A percentile compares a stretch with the other conserved stretches of the same genome.
phyloP scores from a whole-genome alignment of 768 basidiomycete genomes.

The Tricholoma hemisulphureum region DNA sequence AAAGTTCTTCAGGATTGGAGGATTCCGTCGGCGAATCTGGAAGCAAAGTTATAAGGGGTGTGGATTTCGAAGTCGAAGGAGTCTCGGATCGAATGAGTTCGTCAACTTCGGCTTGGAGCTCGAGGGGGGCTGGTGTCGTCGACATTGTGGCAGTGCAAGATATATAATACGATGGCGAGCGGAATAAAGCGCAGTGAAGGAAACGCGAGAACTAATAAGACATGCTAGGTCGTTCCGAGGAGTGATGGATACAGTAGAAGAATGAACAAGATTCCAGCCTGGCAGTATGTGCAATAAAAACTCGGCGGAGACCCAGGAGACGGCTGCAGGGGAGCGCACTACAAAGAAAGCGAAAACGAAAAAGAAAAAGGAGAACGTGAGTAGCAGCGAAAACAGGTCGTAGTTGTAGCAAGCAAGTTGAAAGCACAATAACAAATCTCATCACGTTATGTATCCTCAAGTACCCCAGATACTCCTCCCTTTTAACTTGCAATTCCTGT shows the following conservation, averaged over 20 bases:
- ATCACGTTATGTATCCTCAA: constrained; percentile 7
- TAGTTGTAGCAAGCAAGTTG: constrained; percentile 7
- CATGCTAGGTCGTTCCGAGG: constrained; percentile 13
- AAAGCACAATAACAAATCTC: constrained; percentile 9
- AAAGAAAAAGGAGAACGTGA: background rate
- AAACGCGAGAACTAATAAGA: constrained; percentile 12
- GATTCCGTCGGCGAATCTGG: constrained; percentile 6
- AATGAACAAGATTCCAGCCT: constrained; percentile 18
- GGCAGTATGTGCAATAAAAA: constrained; percentile 7
- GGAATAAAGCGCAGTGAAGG: constrained; percentile 1
- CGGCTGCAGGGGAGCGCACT: background rate
- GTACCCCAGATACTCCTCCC: constrained; percentile 11
- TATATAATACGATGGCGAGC: constrained; percentile 5
- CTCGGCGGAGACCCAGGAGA: background rate
- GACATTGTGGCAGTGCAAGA: constrained; percentile 18
- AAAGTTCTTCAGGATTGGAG: constrained; percentile 6
- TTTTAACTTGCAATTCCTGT: background rate
- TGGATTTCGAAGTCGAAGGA: constrained; percentile 19
- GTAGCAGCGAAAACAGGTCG: constrained; percentile 1
- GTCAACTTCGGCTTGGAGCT: constrained; percentile 21
- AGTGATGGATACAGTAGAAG: constrained; percentile 11
- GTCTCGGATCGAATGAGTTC: constrained; percentile 31
- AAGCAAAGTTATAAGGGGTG: constrained; percentile 9
- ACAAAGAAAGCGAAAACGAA: background rate
- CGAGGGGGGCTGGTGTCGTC: constrained; percentile 14